Percentiles rank a stretch among this genome's conserved stretches.
Conservation (phyloP, 2,329 filamentous ascomycete species). For the Anthostomella pinea region DNA sequence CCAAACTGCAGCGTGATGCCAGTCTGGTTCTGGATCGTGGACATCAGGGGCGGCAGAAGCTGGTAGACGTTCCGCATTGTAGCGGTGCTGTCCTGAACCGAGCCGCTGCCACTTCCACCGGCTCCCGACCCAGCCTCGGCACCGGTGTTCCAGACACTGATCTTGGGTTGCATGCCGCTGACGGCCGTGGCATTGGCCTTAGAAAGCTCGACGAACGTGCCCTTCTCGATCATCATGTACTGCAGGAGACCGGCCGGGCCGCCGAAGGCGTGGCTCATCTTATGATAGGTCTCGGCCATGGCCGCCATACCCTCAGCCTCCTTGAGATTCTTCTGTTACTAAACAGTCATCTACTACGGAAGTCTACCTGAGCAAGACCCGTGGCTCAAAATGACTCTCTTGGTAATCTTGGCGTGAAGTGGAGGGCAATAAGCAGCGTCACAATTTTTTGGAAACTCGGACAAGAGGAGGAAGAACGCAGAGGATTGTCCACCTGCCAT, state of each 20-base stretch:
- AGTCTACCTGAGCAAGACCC: too few relatives aligned
- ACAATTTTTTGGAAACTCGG: too few relatives aligned
- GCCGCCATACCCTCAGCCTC: constrained; percentile 75
- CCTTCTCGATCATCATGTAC: constrained; percentile 84
- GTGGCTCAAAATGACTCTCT: too few relatives aligned
- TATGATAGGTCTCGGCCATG: constrained; percentile 77
- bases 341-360: too few relatives aligned
- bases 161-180: constrained; percentile 79
- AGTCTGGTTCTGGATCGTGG: constrained; percentile 85
- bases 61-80: constrained; percentile 81
- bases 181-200: constrained; percentile 75
- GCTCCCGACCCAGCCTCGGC: constrained; percentile 40
- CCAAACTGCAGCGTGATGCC: constrained; percentile 72
- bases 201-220: constrained; percentile 74
- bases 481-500: too few relatives aligned
- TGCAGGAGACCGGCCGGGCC: constrained; percentile 76
- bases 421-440: too few relatives aligned
- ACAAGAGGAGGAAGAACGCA: too few relatives aligned
- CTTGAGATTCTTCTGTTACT: constrained; percentile 61
- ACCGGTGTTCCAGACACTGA: constrained; percentile 86
- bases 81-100: constrained; percentile 54
- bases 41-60: constrained; percentile 76
- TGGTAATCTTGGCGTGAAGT: too few relatives aligned
- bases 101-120: constrained; percentile 37
- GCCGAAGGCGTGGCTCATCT: constrained; percentile 69